phyloP scores from a whole-genome alignment of 1,284 basidiomycete genomes.

The Gymnopus androsaceus region DNA sequence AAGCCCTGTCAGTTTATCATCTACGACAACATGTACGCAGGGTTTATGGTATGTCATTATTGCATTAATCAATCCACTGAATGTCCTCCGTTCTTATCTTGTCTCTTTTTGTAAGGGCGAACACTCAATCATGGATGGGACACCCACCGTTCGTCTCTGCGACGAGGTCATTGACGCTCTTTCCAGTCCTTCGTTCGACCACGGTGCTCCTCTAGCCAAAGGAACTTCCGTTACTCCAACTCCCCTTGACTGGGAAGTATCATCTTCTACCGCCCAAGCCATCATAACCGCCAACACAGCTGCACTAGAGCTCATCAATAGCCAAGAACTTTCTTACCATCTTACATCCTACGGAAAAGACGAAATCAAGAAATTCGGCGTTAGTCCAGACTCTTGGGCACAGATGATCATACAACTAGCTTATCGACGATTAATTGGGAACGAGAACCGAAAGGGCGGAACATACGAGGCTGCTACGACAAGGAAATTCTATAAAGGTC shows the following conservation, averaged over 20 bases:
- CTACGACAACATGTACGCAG: conserved; percentile 77
- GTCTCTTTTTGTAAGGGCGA: too few species aligned
- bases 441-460: conserved; percentile 49
- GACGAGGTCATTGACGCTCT: conserved; percentile 74
- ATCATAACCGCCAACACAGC: conserved; percentile 60
- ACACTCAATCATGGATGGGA: conserved; percentile 90
- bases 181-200: conserved; percentile 57
- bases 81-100: too few species aligned
- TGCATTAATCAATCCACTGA: too few species aligned
- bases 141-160: conserved; percentile 57
- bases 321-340: conserved; percentile 68
- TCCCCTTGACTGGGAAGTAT: conserved; percentile 69
- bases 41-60: too few species aligned
- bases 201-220: conserved; percentile 36
- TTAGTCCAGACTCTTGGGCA: conserved; percentile 90
- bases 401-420: conserved; percentile 90
- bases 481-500: conserved; percentile 80
- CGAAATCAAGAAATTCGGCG: conserved; percentile 83
- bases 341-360: conserved; percentile 83
- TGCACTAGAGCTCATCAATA: conserved; percentile 62
- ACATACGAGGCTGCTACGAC: conserved; percentile 92
- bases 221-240: conserved; percentile 26
- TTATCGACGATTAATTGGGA: conserved; percentile 66
- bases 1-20: conserved; percentile 85
- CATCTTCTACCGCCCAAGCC: conserved; percentile 45